Percentiles rank a stretch among this genome's conserved stretches.
These are phyloP conservation scores for Spirogloea muscicola DNA, from an alignment of 139 green algal genomes.

Conservation along the genomic window DNA sequence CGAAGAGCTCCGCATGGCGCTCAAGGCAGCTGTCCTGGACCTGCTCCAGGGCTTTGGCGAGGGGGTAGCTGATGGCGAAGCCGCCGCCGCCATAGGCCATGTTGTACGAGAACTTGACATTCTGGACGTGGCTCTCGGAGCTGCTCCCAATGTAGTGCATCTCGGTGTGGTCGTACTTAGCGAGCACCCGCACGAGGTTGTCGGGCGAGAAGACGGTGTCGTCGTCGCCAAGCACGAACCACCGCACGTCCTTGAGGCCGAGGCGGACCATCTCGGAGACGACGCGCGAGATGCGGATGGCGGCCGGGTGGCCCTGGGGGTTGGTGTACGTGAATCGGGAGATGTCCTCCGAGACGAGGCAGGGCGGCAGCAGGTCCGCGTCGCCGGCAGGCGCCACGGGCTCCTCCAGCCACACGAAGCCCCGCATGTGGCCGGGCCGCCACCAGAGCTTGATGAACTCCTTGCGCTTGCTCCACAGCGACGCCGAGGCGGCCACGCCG, in stretches of 20 bases:
- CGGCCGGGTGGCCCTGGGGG: neutral
- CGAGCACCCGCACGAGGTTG: conserved; percentile 5
- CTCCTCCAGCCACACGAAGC: conserved; percentile 36
- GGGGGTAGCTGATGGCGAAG: conserved; percentile 13
- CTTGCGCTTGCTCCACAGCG: neutral
- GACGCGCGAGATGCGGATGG: conserved; percentile 5
- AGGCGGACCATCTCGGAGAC: conserved; percentile 16
- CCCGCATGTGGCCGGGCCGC: conserved; percentile 1
- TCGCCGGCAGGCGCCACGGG: neutral
- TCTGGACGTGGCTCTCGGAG: conserved; percentile 38
- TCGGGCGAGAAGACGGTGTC: conserved; percentile 41
- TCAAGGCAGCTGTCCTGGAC: conserved; percentile 21
- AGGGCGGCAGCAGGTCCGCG: neutral
- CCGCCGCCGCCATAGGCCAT: conserved; percentile 42
- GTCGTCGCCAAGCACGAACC: conserved; percentile 41
- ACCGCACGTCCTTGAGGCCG: conserved; percentile 16
- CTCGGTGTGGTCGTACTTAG: conserved; percentile 38
- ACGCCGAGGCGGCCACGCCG: neutral
- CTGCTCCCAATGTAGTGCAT: conserved; percentile 16
- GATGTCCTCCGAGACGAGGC: conserved; percentile 6
- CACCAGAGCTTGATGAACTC: conserved; percentile 17
- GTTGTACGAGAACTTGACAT: conserved; percentile 23
- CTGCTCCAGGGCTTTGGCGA: conserved; percentile 12
- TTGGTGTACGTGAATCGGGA: conserved; percentile 1
- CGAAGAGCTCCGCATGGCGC: conserved; percentile 34